Conservation (phyloP, 495 filamentous ascomycete genomes). For the Saxophila tyrrhenica region DNA sequence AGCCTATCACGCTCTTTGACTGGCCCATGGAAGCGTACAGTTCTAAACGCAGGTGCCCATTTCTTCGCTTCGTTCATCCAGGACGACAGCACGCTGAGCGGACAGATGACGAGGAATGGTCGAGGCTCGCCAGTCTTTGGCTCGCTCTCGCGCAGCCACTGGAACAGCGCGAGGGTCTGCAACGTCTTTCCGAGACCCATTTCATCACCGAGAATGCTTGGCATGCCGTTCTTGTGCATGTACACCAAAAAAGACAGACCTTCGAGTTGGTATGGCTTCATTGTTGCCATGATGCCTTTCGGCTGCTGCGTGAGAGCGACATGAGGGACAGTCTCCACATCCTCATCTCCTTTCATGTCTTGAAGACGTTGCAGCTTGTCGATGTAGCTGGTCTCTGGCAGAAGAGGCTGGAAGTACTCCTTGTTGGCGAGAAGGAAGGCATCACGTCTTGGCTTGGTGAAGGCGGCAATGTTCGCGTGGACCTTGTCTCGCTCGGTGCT, state of each 20-base stretch:
- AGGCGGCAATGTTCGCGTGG: constrained; percentile 36
- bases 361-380: constrained; percentile 27
- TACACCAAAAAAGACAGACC: constrained; percentile 52
- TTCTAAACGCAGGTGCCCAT: constrained; percentile 48
- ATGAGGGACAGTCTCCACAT: constrained; percentile 30
- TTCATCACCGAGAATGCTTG: constrained; percentile 48
- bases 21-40: constrained; percentile 46
- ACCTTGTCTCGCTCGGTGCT: constrained; percentile 34
- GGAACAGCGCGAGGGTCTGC: constrained; percentile 48
- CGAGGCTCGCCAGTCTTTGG: constrained; percentile 15
- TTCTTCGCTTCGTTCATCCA: constrained; percentile 47
- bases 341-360: background rate
- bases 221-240: constrained; percentile 47
- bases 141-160: constrained; percentile 38
- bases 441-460: constrained; percentile 37
- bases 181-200: constrained; percentile 57
- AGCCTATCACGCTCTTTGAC: constrained; percentile 36
- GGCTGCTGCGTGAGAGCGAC: constrained; percentile 40
- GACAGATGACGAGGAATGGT: constrained; percentile 52
- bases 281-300: constrained; percentile 34
- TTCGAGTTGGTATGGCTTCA: constrained; percentile 55
- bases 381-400: constrained; percentile 44
- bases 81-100: constrained; percentile 44
- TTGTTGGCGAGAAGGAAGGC: constrained; percentile 42
- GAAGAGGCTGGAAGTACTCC: constrained; percentile 41